These are phyloP conservation scores for Chlorella sorokiniana DNA, from an alignment of 139 green algal species.

Conservation along the genomic window DNA sequence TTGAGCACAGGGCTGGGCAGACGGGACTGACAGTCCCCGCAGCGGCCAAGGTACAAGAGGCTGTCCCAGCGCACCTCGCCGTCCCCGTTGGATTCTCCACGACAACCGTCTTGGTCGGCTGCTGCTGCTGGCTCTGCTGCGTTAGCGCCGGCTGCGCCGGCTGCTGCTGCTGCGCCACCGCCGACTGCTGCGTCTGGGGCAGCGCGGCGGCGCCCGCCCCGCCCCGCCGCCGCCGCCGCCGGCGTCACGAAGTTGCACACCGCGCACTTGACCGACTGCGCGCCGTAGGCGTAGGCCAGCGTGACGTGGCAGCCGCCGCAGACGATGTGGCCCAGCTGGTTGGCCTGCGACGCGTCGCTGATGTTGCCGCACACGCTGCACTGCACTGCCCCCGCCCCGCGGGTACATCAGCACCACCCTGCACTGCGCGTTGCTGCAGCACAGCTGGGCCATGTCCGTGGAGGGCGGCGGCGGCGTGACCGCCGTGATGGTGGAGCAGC, in stretches of 20 bases:
- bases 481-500: slow-evolving; percentile 9
- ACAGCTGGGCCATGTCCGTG: slow-evolving; percentile 84
- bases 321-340: slow-evolving; percentile 83
- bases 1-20: no score
- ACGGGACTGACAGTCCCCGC: no score
- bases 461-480: not conserved
- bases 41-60: no score
- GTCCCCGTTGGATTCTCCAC: not conserved
- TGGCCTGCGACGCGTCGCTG: slow-evolving; percentile 69
- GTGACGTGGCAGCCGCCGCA: slow-evolving; percentile 88
- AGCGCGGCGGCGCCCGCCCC: not conserved
- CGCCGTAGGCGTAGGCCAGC: slow-evolving; percentile 89
- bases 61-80: no score
- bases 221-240: not conserved
- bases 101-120: not conserved
- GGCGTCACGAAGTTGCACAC: slow-evolving; percentile 89
- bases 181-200: not conserved
- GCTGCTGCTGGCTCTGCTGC: slow-evolving; percentile 17
- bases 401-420: slow-evolving; percentile 90
- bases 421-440: slow-evolving; percentile 82
- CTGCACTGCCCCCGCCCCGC: slow-evolving; percentile 85
- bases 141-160: not conserved
- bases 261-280: slow-evolving; percentile 89
- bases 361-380: slow-evolving; percentile 90
- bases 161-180: not conserved